Conservation (phyloP, 2,329 filamentous ascomycete species). For the Nigrospora oryzae region DNA sequence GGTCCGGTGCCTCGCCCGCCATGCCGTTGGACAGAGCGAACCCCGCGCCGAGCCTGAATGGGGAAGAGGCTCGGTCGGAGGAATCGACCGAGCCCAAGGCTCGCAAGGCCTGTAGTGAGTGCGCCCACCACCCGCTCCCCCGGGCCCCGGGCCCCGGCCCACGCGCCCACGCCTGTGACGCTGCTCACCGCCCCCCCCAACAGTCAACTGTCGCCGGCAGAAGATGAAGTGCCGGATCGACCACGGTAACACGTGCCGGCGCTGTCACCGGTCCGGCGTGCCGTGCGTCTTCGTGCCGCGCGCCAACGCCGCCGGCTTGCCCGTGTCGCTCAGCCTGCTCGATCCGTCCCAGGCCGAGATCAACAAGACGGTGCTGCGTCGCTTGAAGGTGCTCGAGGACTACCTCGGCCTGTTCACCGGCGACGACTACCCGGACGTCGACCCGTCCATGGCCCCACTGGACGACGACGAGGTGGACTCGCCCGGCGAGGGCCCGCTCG, state of each 20-base stretch:
- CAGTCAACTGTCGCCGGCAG: constrained; percentile 18
- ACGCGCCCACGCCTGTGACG: background rate
- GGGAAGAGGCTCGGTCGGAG: constrained; percentile 7
- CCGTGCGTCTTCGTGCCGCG: constrained; percentile 30
- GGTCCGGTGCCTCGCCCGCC: background rate
- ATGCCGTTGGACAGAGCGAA: background rate
- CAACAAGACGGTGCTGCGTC: constrained; percentile 9
- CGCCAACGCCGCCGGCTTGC: constrained; percentile 23
- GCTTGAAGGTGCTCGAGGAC: constrained; percentile 16
- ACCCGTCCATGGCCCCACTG: constrained; percentile 10
- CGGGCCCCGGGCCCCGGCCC: too few relatives aligned
- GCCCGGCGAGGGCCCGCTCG: constrained; percentile 2
- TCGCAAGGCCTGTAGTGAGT: constrained; percentile 21
- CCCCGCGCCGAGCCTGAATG: background rate
- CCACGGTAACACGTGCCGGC: constrained; percentile 20
- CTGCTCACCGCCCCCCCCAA: background rate
- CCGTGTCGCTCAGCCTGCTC: background rate
- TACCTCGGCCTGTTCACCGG: constrained; percentile 11
- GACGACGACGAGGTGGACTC: constrained; percentile 2
- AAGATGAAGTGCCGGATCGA: constrained; percentile 30
- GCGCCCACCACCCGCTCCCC: background rate
- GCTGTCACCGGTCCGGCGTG: constrained; percentile 23
- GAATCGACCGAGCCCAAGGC: constrained; percentile 12
- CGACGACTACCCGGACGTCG: background rate
- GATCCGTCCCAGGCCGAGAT: constrained; percentile 9